Conservation (phyloP, 139 green algal genomes). For the Eudorina sp. region DNA sequence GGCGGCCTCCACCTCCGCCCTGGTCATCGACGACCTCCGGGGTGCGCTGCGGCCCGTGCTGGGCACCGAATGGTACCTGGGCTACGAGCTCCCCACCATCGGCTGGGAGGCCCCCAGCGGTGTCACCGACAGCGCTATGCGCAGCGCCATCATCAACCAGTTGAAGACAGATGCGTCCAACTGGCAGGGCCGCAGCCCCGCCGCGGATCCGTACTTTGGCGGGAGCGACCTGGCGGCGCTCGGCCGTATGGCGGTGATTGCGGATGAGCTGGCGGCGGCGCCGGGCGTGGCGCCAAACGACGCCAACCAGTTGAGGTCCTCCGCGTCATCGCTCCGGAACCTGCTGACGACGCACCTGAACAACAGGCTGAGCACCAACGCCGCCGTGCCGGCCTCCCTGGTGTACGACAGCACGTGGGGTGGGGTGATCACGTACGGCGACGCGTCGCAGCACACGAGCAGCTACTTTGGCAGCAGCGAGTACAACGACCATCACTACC, state of each 20-base stretch:
- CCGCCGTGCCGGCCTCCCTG: not conserved
- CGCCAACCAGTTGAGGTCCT: not conserved
- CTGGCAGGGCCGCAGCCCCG: not conserved
- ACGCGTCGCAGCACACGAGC: not conserved
- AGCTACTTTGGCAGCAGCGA: constrained; percentile 56
- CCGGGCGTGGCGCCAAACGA: too few relatives aligned
- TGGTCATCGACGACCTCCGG: not conserved
- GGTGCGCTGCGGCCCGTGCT: constrained; percentile 8
- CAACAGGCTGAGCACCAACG: not conserved
- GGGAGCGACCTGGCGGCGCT: constrained; percentile 50
- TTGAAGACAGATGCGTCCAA: not conserved
- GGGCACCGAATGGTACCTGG: not conserved
- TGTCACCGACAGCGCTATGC: not conserved
- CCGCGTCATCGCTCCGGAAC: not conserved
- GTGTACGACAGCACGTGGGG: constrained; percentile 53
- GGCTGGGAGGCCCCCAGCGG: constrained; percentile 14
- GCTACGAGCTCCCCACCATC: not conserved
- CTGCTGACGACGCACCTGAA: not conserved
- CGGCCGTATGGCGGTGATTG: constrained; percentile 60
- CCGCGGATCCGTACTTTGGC: constrained; percentile 56
- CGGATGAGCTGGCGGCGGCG: constrained; percentile 53
- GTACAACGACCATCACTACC: constrained; percentile 73
- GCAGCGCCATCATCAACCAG: not conserved
- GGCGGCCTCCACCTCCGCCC: not conserved
- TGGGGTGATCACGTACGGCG: constrained; percentile 14